Percentiles rank a stretch among this genome's conserved stretches.
These are phyloP conservation scores for Rosa lucieae DNA, from an alignment of 306 rosid genomes.

Conservation along the genomic window DNA sequence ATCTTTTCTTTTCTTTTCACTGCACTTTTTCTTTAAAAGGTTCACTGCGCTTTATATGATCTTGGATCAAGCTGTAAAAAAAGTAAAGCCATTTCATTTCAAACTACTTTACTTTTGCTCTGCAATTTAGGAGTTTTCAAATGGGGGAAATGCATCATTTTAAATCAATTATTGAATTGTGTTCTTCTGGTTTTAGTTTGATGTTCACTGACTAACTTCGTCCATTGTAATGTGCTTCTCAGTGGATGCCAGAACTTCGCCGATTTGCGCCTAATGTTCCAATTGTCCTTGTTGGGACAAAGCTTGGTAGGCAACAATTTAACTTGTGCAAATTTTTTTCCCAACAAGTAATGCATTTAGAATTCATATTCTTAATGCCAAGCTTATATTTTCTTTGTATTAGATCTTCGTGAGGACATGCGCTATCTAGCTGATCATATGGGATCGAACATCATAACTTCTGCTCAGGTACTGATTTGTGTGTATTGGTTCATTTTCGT, in stretches of 20 bases:
- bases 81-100: constrained; percentile 12
- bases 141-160: constrained; percentile 1
- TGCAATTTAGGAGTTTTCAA: constrained; percentile 8
- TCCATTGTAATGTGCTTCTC: constrained; percentile 25
- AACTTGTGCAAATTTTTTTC: not conserved
- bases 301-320: constrained; percentile 58
- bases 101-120: not conserved
- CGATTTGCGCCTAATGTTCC: constrained; percentile 96
- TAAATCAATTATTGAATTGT: not conserved
- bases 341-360: not conserved
- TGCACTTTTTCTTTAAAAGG: too few relatives aligned
- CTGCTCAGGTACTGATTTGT: constrained; percentile 58
- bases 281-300: constrained; percentile 95
- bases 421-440: constrained; percentile 71
- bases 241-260: constrained; percentile 99
- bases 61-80: constrained; percentile 29
- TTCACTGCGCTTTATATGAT: not conserved
- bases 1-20: not conserved
- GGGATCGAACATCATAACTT: constrained; percentile 73
- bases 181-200: not conserved
- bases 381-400: constrained; percentile 13
- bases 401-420: constrained; percentile 88
- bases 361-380: constrained; percentile 13
- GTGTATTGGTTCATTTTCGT: not conserved
- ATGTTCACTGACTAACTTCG: constrained; percentile 3